phyloP scores from a whole-genome alignment of 202 grass and related monocot species.

The Eragrostis tef region DNA sequence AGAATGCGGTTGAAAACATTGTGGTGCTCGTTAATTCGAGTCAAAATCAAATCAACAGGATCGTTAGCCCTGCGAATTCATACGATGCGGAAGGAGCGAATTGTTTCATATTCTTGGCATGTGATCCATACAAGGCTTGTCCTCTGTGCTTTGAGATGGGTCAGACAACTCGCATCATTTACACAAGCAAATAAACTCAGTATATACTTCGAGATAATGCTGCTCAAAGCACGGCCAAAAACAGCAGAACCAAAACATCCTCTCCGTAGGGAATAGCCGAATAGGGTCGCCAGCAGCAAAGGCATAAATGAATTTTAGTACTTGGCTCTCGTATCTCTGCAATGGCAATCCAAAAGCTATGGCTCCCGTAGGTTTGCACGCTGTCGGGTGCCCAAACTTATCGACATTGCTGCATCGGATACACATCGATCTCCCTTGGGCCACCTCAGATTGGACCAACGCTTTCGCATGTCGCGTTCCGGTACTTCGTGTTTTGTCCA shows the following conservation, averaged over 20 bases:
- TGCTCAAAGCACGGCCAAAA: not conserved
- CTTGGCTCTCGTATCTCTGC: not conserved
- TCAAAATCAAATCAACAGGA: not conserved
- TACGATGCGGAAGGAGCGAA: not conserved
- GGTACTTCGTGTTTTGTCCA: slow-evolving; percentile 1
- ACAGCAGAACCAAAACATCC: not conserved
- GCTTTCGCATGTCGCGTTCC: not conserved
- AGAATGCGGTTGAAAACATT: not conserved
- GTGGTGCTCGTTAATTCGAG: not conserved
- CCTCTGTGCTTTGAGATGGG: not conserved
- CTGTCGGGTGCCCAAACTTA: not conserved
- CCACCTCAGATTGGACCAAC: slow-evolving; percentile 7
- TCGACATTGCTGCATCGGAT: not conserved
- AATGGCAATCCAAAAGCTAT: not conserved
- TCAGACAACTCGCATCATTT: not conserved
- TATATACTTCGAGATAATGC: not conserved
- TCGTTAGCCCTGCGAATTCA: not conserved
- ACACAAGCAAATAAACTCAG: not conserved
- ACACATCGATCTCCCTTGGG: slow-evolving; percentile 29
- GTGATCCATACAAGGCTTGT: not conserved
- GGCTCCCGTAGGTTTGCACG: not conserved
- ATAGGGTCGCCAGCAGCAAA: not conserved
- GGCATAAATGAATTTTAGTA: too few relatives aligned
- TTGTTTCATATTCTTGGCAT: not conserved
- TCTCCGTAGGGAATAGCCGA: not conserved